Base-by-base conservation (phyloP, 1,284 basidiomycete species). In the Pseudozyma thailandica region DNA sequence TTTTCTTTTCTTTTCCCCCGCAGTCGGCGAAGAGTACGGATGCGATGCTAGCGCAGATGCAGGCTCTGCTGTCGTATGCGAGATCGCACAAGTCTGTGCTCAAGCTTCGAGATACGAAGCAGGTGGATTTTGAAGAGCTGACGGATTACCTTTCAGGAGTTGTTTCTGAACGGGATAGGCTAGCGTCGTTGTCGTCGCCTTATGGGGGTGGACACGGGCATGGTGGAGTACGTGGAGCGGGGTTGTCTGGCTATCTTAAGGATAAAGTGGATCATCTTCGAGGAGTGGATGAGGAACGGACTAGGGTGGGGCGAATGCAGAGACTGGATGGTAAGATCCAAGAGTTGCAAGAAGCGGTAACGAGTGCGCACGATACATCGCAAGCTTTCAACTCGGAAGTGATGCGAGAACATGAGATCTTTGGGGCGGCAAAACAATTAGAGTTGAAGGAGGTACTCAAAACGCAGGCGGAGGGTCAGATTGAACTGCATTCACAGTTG, bases 41-140 rank as follows among this genome's bases (percentile, higher is more conserved):
- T 16, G 92, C 93, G 1, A 91, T 97, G 84, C 88, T 98, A 26
- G 85, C 89, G 15, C 92, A 95, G 77, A 86, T 95, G 6, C 93
- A 96, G 77, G 93, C 94, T 1, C 86, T 98, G 6, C 86, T 94
- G 7, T 88, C 90, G 8, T 98, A 97, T 82, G 91, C 93, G 0
- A 88, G 91, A 73, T 90, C 93, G 25, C 95, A 98, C 78, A 89
- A 92, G 49, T 89, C 90, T 8, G 92, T 97, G 6, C 88, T 99
- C 63, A 95, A 93, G 83, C 87, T 97, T 31, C 90, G 96, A 44
- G 96, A 98, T 83, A 93, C 98, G 84, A 98, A 98, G 84, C 96
- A 99, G 83, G 89, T 98, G 52, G 95, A 99, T 83, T 97, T 98
- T 75, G 95, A 99, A 84, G 95, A 98, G 81, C 88, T 98, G 6